A percentile compares a stretch with the other conserved stretches of the same genome.
These are phyloP conservation scores for Schizochytrium sp. DNA, from an alignment of 108 stramenopile genomes.

Conservation along the genomic window DNA sequence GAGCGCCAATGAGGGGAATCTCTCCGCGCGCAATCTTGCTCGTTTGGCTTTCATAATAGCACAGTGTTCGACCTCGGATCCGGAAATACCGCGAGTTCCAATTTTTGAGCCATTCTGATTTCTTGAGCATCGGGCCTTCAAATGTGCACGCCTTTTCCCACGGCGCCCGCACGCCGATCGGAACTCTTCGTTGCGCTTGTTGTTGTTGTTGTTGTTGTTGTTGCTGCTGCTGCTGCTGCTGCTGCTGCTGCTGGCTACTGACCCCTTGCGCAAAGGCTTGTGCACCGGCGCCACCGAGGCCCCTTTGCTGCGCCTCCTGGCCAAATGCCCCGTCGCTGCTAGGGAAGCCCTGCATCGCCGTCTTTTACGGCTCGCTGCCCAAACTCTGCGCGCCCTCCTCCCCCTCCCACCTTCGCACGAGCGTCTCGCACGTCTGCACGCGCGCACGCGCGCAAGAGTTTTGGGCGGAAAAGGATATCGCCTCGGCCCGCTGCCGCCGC, in stretches of 20 bases:
- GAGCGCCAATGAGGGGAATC: constrained; percentile 13
- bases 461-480: too few species aligned
- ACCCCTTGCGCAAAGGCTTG: neutral
- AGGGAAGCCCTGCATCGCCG: too few species aligned
- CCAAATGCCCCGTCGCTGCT: too few species aligned
- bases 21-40: neutral
- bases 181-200: neutral
- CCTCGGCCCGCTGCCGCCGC: too few species aligned
- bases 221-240: neutral
- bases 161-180: neutral
- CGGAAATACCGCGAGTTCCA: constrained; percentile 3
- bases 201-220: neutral
- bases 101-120: neutral
- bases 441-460: too few species aligned
- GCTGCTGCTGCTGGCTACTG: neutral
- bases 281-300: too few species aligned
- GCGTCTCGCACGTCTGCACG: too few species aligned
- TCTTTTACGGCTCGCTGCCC: too few species aligned
- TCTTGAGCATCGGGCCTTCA: neutral
- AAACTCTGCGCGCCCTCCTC: too few species aligned
- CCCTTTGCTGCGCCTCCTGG: too few species aligned
- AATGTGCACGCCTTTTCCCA: neutral
- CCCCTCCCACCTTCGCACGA: too few species aligned
- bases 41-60: neutral
- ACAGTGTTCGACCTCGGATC: neutral